Base-by-base conservation (phyloP, 2,329 filamentous ascomycete genomes). In the Nectriaceae sp. region DNA sequence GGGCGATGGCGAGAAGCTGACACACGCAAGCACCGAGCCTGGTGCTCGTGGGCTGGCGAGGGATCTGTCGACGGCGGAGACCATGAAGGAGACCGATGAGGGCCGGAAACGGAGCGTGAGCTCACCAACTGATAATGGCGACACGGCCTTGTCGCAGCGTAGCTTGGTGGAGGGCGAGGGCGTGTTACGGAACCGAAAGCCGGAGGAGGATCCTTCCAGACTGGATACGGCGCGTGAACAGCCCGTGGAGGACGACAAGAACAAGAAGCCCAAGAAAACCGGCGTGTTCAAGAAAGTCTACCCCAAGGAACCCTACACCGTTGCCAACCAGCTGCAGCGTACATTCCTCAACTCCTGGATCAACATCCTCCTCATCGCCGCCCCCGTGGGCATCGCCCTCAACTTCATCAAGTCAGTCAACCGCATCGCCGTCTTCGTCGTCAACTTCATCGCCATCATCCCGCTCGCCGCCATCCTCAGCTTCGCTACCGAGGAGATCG, bases 361-460 rank as follows among this genome's bases (percentile, higher is more conserved):
- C 72, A 97, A 97, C 64, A 64, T 96, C 20, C 73, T 97, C 21
- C 74, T 96, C 19, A 44, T 96, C 15, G 84, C 86, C 19, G 90
- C 89, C 0, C 92, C 92, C 0, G 81, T 84, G 26, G 92, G 92
- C 49, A 90, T 96, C 61, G 88, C 81, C 2, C 68, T 93, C 44
- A 82, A 89, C 61, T 90, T 87, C 63, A 71, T 83, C 16, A 56
- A 63, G 4, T 60, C 66, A 11, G 72, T 88, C 43, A 75, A 79
- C 62, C 75, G 78, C 3, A 76, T 87, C 49, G 80, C 78, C 24
- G 76, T 94, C 40, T 97, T 97, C 63, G 82, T 92, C 47, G 81
- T 97, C 70, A 97, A 97, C 73, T 97, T 97, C 63, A 81, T 97
- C 55, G 93, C 92, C 52, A 96, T 97, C 59, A 86, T 97, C 50